Percentiles rank a stretch among this genome's conserved stretches.
Conservation (phyloP, 371 early-diverging fungal genomes). For the Mortierella sp. region DNA sequence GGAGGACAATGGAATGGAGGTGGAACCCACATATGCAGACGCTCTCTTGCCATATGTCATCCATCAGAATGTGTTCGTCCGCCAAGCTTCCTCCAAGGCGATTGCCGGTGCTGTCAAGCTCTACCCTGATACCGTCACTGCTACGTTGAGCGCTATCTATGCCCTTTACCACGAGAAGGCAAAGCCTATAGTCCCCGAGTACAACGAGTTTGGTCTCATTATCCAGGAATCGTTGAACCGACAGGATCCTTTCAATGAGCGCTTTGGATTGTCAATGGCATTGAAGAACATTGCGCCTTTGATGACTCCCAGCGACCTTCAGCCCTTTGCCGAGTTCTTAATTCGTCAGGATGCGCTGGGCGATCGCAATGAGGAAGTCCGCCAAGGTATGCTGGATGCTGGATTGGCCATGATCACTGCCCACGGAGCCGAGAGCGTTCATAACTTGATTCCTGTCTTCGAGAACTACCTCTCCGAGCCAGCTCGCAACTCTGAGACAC, state of each 20-base stretch:
- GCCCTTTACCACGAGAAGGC: slow-evolving; percentile 69
- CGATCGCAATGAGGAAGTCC: slow-evolving; percentile 84
- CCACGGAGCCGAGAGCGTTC: slow-evolving; percentile 78
- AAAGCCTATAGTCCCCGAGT: slow-evolving; percentile 86
- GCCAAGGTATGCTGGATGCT: slow-evolving; percentile 87
- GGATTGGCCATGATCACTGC: slow-evolving; percentile 81
- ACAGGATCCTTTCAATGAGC: slow-evolving; percentile 84
- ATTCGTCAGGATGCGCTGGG: slow-evolving; percentile 88
- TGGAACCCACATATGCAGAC: slow-evolving; percentile 63
- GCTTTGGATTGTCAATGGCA: slow-evolving; percentile 83
- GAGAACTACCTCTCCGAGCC: slow-evolving; percentile 79
- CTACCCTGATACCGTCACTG: slow-evolving; percentile 61
- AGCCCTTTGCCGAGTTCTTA: slow-evolving; percentile 79
- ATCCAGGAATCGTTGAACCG: slow-evolving; percentile 86
- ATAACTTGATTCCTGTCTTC: slow-evolving; percentile 77
- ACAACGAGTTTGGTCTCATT: slow-evolving; percentile 91
- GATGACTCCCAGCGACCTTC: slow-evolving; percentile 63
- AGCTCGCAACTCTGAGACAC: slow-evolving; percentile 67
- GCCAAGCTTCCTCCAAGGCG: slow-evolving; percentile 77
- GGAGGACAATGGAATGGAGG: slow-evolving; percentile 79
- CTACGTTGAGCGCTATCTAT: slow-evolving; percentile 64
- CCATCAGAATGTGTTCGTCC: slow-evolving; percentile 70
- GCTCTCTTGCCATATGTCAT: slow-evolving; percentile 63
- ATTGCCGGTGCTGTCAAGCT: slow-evolving; percentile 71
- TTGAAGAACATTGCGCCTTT: slow-evolving; percentile 77